Evolutionary conservation across 306 rosid genomes (phyloP), one percentile per base, ranked within the genome.

Genomic region (Elaeagnus macrophylla): DNA sequence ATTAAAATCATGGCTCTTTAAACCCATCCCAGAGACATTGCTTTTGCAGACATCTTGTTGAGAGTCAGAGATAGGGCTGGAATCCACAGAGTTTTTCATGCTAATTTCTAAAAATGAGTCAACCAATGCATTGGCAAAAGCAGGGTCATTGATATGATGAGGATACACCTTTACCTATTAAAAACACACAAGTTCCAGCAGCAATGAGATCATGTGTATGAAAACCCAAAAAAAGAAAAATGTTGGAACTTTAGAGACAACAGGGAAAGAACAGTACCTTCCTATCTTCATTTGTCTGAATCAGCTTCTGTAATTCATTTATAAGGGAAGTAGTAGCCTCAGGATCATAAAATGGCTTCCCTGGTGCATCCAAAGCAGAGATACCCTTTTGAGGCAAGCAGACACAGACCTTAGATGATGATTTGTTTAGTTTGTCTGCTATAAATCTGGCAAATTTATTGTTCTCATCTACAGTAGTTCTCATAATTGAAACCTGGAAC

Each of bases 321-420:
- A 79, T 60, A 67, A 86, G 94, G 15, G 84, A 61, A 61, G 64
- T 25, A n/a, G 91, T 81, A 48, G 82, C 84, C 63, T 77, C 88
- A 12, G 78, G 86, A 78, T 90, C 91, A 78, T 68, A 63, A 65
- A 90, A 86, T 19, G 94, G 78, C 81, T 75, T 76, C 57, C 86
- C 95, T 5, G 71, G 86, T 53, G 84, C 81, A 78, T 90, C 97
- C 80, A 90, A 70, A 68, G 94, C 91, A 77, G 97, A 90, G 41
- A 90, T 16, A 55, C 97, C 97, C 57, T 83, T 83, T 71, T 81
- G 79, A 9, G 97, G 95, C 54, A 90, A 79, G 81, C 94, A 90
- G 66, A 86, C 86, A 65, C 80, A 36, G 13, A 83, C 72, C 74
- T 76, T 81, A 37, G 88, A 82, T 13, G 77, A 72, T 12, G 90